Percentiles rank a stretch among this genome's conserved stretches.
Evolutionary conservation across 1,284 basidiomycete species (phyloP).

Genomic region (Trametes sp.): DNA sequence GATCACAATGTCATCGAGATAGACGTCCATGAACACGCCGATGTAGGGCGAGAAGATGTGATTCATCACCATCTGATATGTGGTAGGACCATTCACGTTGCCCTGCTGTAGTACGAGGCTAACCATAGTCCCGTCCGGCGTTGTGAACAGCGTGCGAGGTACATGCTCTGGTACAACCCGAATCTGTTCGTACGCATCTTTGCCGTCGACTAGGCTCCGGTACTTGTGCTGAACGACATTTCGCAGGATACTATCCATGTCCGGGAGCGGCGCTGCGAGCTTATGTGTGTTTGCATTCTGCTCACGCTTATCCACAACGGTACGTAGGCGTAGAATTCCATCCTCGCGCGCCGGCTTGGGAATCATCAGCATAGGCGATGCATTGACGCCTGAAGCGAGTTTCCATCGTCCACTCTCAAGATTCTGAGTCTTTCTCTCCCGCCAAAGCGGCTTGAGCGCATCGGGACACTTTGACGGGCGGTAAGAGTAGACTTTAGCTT

Average conservation of each 20-base stretch:
- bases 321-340: slow-evolving; percentile 32
- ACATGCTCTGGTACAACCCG: slow-evolving; percentile 23
- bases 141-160: slow-evolving; percentile 15
- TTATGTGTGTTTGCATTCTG: slow-evolving; percentile 46
- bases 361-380: slow-evolving; percentile 15
- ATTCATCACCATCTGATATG: slow-evolving; percentile 45
- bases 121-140: slow-evolving; percentile 44
- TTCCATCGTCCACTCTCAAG: slow-evolving; percentile 5
- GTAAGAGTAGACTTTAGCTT: slow-evolving; percentile 40
- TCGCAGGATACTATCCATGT: slow-evolving; percentile 21
- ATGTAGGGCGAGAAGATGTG: slow-evolving; percentile 39
- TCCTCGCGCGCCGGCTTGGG: slow-evolving; percentile 17
- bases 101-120: slow-evolving; percentile 46
- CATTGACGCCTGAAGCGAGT: background rate
- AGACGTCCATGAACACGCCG: slow-evolving; percentile 37
- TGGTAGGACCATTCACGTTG: slow-evolving; percentile 44
- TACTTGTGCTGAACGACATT: slow-evolving; percentile 14
- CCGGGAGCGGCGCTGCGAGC: slow-evolving; percentile 41
- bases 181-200: slow-evolving; percentile 28
- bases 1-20: slow-evolving; percentile 33
- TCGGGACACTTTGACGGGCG: slow-evolving; percentile 37
- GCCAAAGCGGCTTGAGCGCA: slow-evolving; percentile 1
- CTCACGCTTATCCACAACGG: slow-evolving; percentile 41
- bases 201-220: slow-evolving; percentile 14
- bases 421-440: slow-evolving; percentile 1